Evolutionary conservation across 192 early-diverging fungal species (phyloP).

Genomic region (Helicostylum pulchrum): DNA sequence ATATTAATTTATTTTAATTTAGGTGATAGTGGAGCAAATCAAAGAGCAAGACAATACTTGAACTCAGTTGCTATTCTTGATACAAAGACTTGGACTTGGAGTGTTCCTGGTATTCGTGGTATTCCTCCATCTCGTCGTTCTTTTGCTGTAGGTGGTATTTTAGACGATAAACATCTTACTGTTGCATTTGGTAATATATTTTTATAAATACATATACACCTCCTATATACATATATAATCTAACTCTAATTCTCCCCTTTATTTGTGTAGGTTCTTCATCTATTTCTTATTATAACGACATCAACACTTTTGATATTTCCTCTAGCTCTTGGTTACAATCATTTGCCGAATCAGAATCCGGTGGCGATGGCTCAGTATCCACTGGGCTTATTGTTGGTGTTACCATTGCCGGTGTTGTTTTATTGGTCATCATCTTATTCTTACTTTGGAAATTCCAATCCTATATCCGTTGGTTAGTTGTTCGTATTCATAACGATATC

Average conservation of each 20-base stretch:
- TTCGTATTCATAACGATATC: conserved; percentile 31
- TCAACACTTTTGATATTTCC: conserved; percentile 20
- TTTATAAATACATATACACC: too few species aligned
- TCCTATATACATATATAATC: not conserved
- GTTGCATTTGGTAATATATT: conserved; percentile 30
- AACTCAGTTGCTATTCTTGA: conserved; percentile 29
- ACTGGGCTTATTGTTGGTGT: conserved; percentile 28
- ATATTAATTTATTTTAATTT: not conserved
- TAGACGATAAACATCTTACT: conserved; percentile 24
- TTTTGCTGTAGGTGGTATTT: conserved; percentile 24
- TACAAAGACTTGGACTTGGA: conserved; percentile 32
- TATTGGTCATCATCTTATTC: conserved; percentile 29
- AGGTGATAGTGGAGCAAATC: conserved; percentile 18
- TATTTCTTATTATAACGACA: conserved; percentile 33
- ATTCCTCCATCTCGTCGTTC: conserved; percentile 31
- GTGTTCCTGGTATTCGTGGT: conserved; percentile 13
- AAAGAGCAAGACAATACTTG: conserved; percentile 17
- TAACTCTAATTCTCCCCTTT: not conserved
- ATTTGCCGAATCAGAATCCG: not conserved
- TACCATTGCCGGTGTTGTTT: conserved; percentile 28
- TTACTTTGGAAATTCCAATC: conserved; percentile 27
- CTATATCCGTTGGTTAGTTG: conserved; percentile 29
- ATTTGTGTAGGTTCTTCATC: conserved; percentile 20
- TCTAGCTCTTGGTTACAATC: conserved; percentile 22
- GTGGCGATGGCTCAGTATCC: not conserved